Conservation (phyloP, 2,329 filamentous ascomycete genomes). For the Zymoseptoria pseudotritici region DNA sequence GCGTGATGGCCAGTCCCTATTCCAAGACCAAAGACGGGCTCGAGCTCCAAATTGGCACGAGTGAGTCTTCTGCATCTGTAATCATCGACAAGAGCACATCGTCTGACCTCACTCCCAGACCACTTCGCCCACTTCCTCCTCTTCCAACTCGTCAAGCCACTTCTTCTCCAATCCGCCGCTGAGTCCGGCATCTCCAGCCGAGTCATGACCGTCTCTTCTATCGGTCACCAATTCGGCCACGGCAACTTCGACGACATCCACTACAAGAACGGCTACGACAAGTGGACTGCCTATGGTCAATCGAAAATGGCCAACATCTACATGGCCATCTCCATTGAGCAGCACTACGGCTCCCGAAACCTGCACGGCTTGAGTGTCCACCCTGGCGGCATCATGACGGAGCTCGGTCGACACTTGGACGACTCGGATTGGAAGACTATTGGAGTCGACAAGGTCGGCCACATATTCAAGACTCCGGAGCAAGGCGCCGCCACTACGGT, state of each 20-base stretch:
- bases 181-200: slow-evolving; percentile 38
- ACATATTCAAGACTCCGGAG: slow-evolving; percentile 26
- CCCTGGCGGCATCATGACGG: slow-evolving; percentile 38
- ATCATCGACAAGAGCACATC: slow-evolving; percentile 39
- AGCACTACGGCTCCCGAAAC: slow-evolving; percentile 38
- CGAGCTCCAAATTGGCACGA: slow-evolving; percentile 45
- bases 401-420: slow-evolving; percentile 14
- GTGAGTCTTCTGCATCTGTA: not conserved
- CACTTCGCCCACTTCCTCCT: slow-evolving; percentile 50
- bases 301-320: slow-evolving; percentile 47
- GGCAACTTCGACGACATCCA: slow-evolving; percentile 37
- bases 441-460: slow-evolving; percentile 10
- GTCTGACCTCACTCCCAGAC: slow-evolving; percentile 17
- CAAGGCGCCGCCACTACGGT: slow-evolving; percentile 46
- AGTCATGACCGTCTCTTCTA: slow-evolving; percentile 40
- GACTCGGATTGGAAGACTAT: slow-evolving; percentile 12
- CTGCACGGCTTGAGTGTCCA: slow-evolving; percentile 41
- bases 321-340: slow-evolving; percentile 46
- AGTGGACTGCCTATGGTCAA: slow-evolving; percentile 39
- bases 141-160: slow-evolving; percentile 42
- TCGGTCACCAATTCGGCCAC: slow-evolving; percentile 33
- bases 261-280: slow-evolving; percentile 30
- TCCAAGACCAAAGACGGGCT: slow-evolving; percentile 32
- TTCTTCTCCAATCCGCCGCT: slow-evolving; percentile 33
- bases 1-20: slow-evolving; percentile 37